These are phyloP conservation scores for Solanum dulcamara DNA, from an alignment of 257 asterid genomes.

Conservation along the genomic window DNA sequence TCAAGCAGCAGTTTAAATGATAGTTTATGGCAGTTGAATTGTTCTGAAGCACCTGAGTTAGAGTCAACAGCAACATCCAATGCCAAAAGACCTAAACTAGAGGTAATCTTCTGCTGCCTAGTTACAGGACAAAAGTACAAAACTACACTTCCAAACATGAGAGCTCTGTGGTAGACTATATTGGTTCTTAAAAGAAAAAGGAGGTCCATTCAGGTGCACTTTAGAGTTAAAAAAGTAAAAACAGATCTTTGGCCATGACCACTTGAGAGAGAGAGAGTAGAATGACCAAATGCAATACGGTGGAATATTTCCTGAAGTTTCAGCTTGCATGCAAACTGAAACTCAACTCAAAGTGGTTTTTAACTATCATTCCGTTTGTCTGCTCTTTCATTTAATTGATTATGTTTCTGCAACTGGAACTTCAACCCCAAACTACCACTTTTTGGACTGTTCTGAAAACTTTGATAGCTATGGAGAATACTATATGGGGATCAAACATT, in stretches of 20 bases:
- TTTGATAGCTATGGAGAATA: neutral
- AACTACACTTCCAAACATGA: neutral
- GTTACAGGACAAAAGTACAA: neutral
- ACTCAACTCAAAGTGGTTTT: neutral
- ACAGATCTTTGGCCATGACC: neutral
- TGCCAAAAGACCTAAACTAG: conserved; percentile 44
- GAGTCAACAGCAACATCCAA: conserved; percentile 86
- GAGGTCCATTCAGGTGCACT: neutral
- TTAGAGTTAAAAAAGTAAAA: neutral
- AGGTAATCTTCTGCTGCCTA: conserved; percentile 32
- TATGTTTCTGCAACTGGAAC: neutral
- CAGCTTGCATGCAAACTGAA: neutral
- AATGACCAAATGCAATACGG: neutral
- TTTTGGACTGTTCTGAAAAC: neutral
- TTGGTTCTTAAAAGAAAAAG: neutral
- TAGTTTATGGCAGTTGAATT: conserved; percentile 44
- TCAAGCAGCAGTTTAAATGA: conserved; percentile 65
- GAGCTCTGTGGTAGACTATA: neutral
- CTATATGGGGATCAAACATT: neutral
- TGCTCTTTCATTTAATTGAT: neutral
- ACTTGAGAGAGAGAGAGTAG: neutral
- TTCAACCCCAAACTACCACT: neutral
- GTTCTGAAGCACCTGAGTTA: conserved; percentile 62
- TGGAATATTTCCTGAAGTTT: neutral
- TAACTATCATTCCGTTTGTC: neutral